Base-by-base conservation (phyloP, 176 grass and related monocot species). In the Metroxylon sagu region DNA sequence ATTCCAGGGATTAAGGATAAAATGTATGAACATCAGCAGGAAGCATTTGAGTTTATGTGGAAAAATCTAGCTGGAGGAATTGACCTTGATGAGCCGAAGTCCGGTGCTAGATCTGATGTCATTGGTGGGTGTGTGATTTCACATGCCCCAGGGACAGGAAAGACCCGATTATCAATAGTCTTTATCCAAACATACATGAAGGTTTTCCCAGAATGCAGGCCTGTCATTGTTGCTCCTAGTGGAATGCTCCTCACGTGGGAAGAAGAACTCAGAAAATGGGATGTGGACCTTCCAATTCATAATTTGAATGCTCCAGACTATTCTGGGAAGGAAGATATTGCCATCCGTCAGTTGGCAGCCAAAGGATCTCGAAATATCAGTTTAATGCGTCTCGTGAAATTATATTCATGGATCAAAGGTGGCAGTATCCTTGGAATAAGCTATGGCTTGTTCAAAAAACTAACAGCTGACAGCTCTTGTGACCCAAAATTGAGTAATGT, bases 41-140 rank as follows among this genome's bases (percentile, higher is more conserved):
- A 90, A 59, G 92, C 69, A 54, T 96, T 90, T 62, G 83, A 96
- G 35, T 96, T 96, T 71, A 77, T 85, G 68, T 96, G 92, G 92
- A 69, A 16, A 29, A 96, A 85, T 18, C n/a, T 90, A 8, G 80
- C 83, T 18, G 92, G 92, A 15, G 43, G 71, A 0, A 87, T 65
- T 64, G 18, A 56, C 10, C 71, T 87, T 28, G 75, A 85, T 59
- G 50, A 87, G 50, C 29, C 87, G 28, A 86, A 57, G 18, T 66
- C 19, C 2, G 5, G 16, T 3, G 16, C 25, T 2, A 51, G 27
- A 29, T 23, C 64, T 68, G 85, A 75, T 59, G 17, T 53, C 31
- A 48, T 68, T 61, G 87, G 81, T 52, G 89, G 92, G 14, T 96
- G 92, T 75, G 78, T 96, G n/a, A 79, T 96, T 69, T 96, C 92